Evolutionary conservation across 306 rosid species (phyloP), one percentile per base, ranked within the genome.

Genomic region (Glycine soja): DNA sequence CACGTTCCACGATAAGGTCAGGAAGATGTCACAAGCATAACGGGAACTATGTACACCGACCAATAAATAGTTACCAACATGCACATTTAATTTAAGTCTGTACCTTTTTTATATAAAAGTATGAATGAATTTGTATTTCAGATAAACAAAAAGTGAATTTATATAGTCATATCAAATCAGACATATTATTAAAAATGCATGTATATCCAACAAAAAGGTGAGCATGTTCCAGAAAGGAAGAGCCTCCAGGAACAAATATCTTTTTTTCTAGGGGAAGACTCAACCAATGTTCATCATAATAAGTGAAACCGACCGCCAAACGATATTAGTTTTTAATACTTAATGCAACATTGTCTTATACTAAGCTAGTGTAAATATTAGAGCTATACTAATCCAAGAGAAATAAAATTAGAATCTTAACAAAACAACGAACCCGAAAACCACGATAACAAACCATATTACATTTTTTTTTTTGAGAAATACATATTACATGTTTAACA

Each of bases 401-500:
- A 42, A 6, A 13, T 52, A 72, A 53, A 53, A 10, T 64, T 34
- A n/a, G 34, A 19, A 36, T 8, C n/a, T 72, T 75, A 43, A 10
- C 10, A 36, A 72, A 51, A 74, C 3, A 61, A 73, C 16, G 65
- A 69, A 54, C 18, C 50, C 19, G 15, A 80, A 76, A 67, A 70
- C 16, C 40, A 51, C 32, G 82, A 24, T 24, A 24, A 24, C 30
- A 24, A 24, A 24, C 30, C 30, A 24, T 24, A 24, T 24, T 24
- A 24, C 30, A 24, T 0, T 24, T 24, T 24, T 24, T 24, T 24
- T 24, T 24, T 24, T 24, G 1, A 1, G 30, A 24, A 24, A 24
- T 24, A 24, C 30, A 24, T 24, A 0, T 24, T 24, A 24, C 30
- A 24, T 24, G 30, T 24, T 24, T 24, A 24, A 24, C 30, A 24